These are phyloP conservation scores for Paramecium pentaurelia DNA, from an alignment of 73 alveolate genomes.

Conservation along the genomic window DNA sequence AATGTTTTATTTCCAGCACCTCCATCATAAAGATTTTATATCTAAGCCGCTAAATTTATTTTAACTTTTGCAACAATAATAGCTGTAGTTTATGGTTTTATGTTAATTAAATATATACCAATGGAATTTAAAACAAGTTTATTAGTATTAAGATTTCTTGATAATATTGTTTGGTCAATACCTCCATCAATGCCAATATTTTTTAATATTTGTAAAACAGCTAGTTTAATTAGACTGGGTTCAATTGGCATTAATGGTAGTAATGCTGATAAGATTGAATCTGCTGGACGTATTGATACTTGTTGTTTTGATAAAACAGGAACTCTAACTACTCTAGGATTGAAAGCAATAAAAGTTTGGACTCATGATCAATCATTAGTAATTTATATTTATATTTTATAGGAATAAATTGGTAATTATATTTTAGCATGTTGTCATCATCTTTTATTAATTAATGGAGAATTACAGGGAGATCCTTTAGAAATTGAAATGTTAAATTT, in stretches of 20 bases:
- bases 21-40: background rate
- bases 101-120: constrained; percentile 22
- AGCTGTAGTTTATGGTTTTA: background rate
- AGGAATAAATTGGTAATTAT: background rate
- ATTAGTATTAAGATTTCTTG: constrained; percentile 6
- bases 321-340: constrained; percentile 33
- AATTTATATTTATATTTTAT: background rate
- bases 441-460: background rate
- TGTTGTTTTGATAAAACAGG: constrained; percentile 77
- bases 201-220: constrained; percentile 59
- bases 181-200: constrained; percentile 61
- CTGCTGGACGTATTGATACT: constrained; percentile 76
- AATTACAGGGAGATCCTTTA: background rate
- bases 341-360: background rate
- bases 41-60: background rate
- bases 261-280: constrained; percentile 68
- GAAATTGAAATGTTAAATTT: background rate
- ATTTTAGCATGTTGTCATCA: background rate
- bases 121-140: background rate
- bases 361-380: background rate
- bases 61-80: background rate
- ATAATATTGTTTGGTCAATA: constrained; percentile 50
- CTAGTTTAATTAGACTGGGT: constrained; percentile 65
- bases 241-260: constrained; percentile 63
- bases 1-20: constrained; percentile 71